Conservation (phyloP, 805 yeast species). For the Starmerella davenportii region DNA sequence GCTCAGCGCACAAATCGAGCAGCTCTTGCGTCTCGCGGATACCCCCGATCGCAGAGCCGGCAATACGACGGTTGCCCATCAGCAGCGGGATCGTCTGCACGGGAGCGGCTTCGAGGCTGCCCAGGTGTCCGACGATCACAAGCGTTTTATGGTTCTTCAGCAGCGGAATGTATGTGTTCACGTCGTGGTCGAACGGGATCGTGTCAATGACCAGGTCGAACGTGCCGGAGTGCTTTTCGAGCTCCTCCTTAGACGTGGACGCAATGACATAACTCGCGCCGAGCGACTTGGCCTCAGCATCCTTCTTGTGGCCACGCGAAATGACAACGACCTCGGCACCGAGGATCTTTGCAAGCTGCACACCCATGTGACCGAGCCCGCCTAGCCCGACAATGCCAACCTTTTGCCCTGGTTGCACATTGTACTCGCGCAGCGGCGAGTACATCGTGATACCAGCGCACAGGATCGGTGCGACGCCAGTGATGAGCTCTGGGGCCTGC, state of each 20-base stretch:
- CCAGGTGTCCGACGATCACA: conserved; percentile 52
- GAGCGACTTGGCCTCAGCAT: conserved; percentile 33
- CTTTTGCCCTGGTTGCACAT: conserved; percentile 31
- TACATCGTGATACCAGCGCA: conserved; percentile 65
- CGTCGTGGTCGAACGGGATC: conserved; percentile 32
- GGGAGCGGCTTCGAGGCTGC: conserved; percentile 18
- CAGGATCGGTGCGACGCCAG: conserved; percentile 49
- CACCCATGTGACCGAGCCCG: conserved; percentile 47
- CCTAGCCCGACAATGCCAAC: conserved; percentile 51
- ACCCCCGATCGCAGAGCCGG: conserved; percentile 42
- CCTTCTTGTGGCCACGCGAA: conserved; percentile 35
- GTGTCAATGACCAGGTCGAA: conserved; percentile 40
- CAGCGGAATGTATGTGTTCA: conserved; percentile 31
- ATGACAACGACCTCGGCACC: conserved; percentile 46
- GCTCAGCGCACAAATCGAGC: conserved; percentile 45
- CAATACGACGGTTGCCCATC: conserved; percentile 25
- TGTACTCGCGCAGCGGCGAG: conserved; percentile 39
- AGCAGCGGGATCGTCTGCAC: conserved; percentile 31
- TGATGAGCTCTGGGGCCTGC: conserved; percentile 23
- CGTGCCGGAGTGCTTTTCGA: conserved; percentile 19
- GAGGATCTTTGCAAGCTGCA: conserved; percentile 39
- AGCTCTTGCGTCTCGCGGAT: conserved; percentile 47
- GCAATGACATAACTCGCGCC: conserved; percentile 43
- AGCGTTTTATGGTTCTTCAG: conserved; percentile 43
- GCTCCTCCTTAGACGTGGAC: conserved; percentile 29